These are phyloP conservation scores for Chernovozyma sophiae-reginae DNA, from an alignment of 1,139 yeast genomes.

Conservation along the genomic window DNA sequence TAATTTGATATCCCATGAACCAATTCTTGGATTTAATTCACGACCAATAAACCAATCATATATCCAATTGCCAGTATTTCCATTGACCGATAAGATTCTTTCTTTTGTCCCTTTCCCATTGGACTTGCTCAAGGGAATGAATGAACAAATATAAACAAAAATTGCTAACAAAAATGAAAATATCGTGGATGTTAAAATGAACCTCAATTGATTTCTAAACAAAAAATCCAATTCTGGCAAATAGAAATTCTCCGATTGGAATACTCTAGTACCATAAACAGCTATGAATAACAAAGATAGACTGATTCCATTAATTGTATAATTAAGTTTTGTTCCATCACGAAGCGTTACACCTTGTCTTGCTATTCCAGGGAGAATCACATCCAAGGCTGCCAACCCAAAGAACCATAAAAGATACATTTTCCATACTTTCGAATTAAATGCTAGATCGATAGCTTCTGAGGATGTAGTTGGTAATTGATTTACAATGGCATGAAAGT, in stretches of 20 bases:
- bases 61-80: conserved; percentile 70
- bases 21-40: conserved; percentile 88
- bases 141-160: conserved; percentile 66
- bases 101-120: conserved; percentile 60
- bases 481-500: conserved; percentile 27
- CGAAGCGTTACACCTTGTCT: conserved; percentile 68
- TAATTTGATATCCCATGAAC: conserved; percentile 79
- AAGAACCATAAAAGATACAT: conserved; percentile 76
- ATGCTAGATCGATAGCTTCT: conserved; percentile 24
- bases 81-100: conserved; percentile 76
- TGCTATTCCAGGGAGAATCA: conserved; percentile 66
- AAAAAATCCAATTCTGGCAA: conserved; percentile 79
- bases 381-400: conserved; percentile 58
- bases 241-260: conserved; percentile 41
- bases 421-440: conserved; percentile 49
- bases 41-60: conserved; percentile 98
- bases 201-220: conserved; percentile 62
- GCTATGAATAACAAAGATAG: conserved; percentile 47
- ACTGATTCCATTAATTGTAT: conserved; percentile 77
- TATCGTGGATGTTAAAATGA: conserved; percentile 58
- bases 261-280: conserved; percentile 49
- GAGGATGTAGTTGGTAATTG: conserved; percentile 24
- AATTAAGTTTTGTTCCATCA: conserved; percentile 66
- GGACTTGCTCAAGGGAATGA: conserved; percentile 46
- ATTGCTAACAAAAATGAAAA: conserved; percentile 63